Evolutionary conservation across 108 stramenopile species (phyloP), one percentile per base, ranked within the genome.

Genomic region (Nannochloropsis granulata): DNA sequence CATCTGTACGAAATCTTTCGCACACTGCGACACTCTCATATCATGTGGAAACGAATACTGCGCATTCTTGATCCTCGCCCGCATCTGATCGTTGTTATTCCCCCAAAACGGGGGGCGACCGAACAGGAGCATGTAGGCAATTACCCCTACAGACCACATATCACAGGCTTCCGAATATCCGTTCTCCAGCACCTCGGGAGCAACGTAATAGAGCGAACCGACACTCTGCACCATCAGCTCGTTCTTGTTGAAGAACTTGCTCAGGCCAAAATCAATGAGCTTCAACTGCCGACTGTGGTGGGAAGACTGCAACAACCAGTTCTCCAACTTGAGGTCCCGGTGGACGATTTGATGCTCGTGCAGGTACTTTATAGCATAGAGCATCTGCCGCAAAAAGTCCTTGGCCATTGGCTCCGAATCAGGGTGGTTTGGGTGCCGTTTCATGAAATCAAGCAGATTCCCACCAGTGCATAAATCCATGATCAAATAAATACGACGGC

Each of bases 241-340:
- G 82, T 89, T 83, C 43, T 44, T 25, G 12, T 26, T 90, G 82
- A 97, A 94, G 84, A 97, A 94, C 78, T 96, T 94, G 19, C 93
- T 93, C 81, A 99, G 91, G 45, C 99, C 99, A 88, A 99, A 99
- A 91, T 99, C 99, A 87, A 98, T 97, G 85, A 99, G 96, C 87
- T 97, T 97, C 44, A 99, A 92, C 43, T 91, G 92, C 9, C 95
- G 84, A 84, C 92, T 92, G 81, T 97, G 95, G 0, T 88, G 92
- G 44, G 91, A 89, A 21, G 92, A 93, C 44, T 93, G 85, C 82
- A 98, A 94, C 13, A 98, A 86, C 89, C 98, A 98, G 85, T 98
- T 98, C 85, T 97, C 96, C 24, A 95, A 96, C 89, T 99, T 99
- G 79, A 99, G 91, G 90, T 99, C 98, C 12, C 98, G 91, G 86